Evolutionary conservation across 139 green algal genomes (phyloP).

Genomic region (Chlorella ohadii): DNA sequence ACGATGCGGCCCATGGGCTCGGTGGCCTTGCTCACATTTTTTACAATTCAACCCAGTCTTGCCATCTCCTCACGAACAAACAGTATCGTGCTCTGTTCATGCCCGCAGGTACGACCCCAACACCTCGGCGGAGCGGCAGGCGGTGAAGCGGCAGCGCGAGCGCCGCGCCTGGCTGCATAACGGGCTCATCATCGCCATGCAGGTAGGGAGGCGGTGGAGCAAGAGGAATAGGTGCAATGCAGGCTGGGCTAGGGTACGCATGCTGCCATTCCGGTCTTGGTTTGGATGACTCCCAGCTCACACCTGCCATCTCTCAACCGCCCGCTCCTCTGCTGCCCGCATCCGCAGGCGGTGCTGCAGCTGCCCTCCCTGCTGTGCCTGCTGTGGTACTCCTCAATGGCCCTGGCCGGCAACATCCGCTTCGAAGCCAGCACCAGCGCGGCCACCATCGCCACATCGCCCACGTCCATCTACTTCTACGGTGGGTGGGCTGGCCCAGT

Average conservation of each 20-base stretch:
- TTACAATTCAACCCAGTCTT: too few species aligned
- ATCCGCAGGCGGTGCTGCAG: background rate
- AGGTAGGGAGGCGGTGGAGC: background rate
- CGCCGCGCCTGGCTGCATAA: background rate
- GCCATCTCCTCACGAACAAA: too few species aligned
- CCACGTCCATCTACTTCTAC: background rate
- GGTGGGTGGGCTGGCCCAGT: too few species aligned
- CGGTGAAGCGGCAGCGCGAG: background rate
- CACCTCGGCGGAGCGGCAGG: background rate
- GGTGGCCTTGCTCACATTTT: too few species aligned
- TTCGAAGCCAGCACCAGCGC: background rate
- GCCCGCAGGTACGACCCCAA: background rate
- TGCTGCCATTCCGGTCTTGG: too few species aligned
- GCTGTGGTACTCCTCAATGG: background rate
- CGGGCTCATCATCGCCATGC: background rate
- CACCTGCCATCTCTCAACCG: background rate
- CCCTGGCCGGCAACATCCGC: background rate
- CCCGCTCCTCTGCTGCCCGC: background rate
- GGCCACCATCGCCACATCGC: background rate
- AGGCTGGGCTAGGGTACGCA: too few species aligned
- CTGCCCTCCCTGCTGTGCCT: constrained; percentile 6
- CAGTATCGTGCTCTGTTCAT: too few species aligned
- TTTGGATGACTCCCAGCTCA: too few species aligned
- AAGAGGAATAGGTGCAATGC: too few species aligned
- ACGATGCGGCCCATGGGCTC: too few species aligned